A percentile compares a stretch with the other conserved stretches of the same genome.
phyloP scores from a whole-genome alignment of 129 eudicot species.

The Ambrosia artemisiifolia region DNA sequence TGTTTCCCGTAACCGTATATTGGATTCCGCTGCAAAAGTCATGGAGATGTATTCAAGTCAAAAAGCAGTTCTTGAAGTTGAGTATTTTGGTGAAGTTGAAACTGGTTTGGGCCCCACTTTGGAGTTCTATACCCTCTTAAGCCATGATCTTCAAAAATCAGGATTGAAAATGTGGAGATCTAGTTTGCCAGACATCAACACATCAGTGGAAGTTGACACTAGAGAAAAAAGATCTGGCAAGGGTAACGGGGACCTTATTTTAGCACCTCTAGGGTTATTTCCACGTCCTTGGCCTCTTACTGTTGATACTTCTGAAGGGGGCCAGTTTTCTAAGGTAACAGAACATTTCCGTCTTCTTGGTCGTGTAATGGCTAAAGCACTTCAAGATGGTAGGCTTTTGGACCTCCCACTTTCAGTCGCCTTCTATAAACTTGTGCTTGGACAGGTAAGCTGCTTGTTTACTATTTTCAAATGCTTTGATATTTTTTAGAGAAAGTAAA shows the following conservation, averaged over 20 bases:
- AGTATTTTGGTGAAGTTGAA: conserved; percentile 98
- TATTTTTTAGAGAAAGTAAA: neutral
- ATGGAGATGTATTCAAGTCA: conserved; percentile 99
- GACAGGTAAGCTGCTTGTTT: conserved; percentile 54
- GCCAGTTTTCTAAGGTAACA: conserved; percentile 50
- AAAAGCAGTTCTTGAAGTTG: conserved; percentile 95
- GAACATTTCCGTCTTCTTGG: conserved; percentile 89
- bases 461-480: neutral
- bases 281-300: conserved; percentile 84
- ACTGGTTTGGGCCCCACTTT: conserved; percentile 96
- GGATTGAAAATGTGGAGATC: conserved; percentile 87
- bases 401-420: conserved; percentile 83
- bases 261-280: conserved; percentile 82
- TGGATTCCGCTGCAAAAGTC: conserved; percentile 98
- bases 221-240: conserved; percentile 38
- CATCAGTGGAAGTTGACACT: conserved; percentile 49
- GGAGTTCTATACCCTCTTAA: conserved; percentile 87
- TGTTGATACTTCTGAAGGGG: conserved; percentile 56
- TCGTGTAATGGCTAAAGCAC: conserved; percentile 95
- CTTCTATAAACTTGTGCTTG: conserved; percentile 84
- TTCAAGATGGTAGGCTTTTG: conserved; percentile 97
- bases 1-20: conserved; percentile 83
- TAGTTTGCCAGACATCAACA: conserved; percentile 31
- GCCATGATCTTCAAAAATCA: conserved; percentile 82
- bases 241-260: conserved; percentile 45